phyloP scores from a whole-genome alignment of 176 grass and related monocot genomes.

The Cenchrus fungigraminus region DNA sequence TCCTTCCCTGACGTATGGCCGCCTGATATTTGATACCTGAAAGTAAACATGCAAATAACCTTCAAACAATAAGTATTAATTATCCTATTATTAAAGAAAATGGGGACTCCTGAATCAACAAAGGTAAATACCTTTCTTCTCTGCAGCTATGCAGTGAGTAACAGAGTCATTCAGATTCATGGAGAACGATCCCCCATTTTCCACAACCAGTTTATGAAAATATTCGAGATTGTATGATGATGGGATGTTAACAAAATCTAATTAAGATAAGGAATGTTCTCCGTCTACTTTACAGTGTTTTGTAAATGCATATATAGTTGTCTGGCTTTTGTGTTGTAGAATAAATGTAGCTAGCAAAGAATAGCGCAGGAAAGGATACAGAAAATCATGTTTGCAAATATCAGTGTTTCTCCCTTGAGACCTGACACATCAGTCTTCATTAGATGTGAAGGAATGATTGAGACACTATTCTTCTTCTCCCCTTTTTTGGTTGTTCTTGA shows the following conservation, averaged over 20 bases:
- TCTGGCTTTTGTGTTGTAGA: slow-evolving; percentile 11
- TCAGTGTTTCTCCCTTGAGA: slow-evolving; percentile 77
- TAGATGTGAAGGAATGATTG: slow-evolving; percentile 85
- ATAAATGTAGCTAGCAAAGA: slow-evolving; percentile 2
- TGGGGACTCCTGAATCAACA: slow-evolving; percentile 10
- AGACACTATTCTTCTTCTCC: slow-evolving; percentile 63
- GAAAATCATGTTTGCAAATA: slow-evolving; percentile 89
- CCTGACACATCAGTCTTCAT: slow-evolving; percentile 80
- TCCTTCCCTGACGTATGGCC: slow-evolving; percentile 65
- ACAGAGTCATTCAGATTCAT: slow-evolving; percentile 99
- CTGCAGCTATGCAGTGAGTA: slow-evolving; percentile 79
- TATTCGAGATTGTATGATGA: slow-evolving; percentile 78
- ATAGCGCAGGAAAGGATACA: slow-evolving; percentile 77
- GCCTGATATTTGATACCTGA: slow-evolving; percentile 93
- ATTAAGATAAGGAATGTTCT: slow-evolving; percentile 57
- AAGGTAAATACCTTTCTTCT: slow-evolving; percentile 78
- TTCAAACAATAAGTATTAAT: slow-evolving; percentile 39
- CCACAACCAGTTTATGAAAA: slow-evolving; percentile 89
- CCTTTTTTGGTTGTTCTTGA: slow-evolving; percentile 62
- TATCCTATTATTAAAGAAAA: slow-evolving; percentile 32
- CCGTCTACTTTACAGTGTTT: slow-evolving; percentile 20
- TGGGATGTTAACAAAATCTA: slow-evolving; percentile 92
- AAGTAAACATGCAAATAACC: slow-evolving; percentile 27
- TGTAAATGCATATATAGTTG: slow-evolving; percentile 13
- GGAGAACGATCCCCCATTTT: slow-evolving; percentile 92